Evolutionary conservation across 140 eudicot genomes (phyloP).

Genomic region (Erigeron philadelphicus): DNA sequence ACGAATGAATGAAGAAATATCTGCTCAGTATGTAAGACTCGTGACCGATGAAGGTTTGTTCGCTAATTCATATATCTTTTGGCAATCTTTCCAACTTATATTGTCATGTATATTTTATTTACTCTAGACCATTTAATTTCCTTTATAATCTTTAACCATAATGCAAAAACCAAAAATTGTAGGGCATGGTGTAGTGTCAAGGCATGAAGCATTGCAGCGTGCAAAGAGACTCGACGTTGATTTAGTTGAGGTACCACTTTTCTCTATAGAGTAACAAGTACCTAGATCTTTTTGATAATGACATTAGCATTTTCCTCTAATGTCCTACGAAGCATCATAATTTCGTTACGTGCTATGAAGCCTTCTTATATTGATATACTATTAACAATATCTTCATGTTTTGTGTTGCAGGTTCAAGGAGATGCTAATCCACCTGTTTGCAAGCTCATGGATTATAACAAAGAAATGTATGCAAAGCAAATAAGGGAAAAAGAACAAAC

Average conservation of each 20-base stretch:
- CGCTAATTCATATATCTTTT: background rate
- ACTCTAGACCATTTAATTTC: background rate
- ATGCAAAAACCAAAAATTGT: constrained; percentile 14
- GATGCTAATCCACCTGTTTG: constrained; percentile 76
- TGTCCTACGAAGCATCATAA: background rate
- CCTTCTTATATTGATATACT: background rate
- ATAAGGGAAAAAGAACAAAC: constrained; percentile 51
- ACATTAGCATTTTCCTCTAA: background rate
- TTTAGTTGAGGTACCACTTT: constrained; percentile 72
- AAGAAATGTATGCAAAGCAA: constrained; percentile 46
- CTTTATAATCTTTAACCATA: constrained; percentile 6
- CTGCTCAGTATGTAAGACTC: constrained; percentile 47
- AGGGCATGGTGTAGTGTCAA: constrained; percentile 62
- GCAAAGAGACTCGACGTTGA: constrained; percentile 54
- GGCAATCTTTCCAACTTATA: constrained; percentile 11
- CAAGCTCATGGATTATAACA: constrained; percentile 67
- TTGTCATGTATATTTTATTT: background rate
- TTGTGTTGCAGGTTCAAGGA: constrained; percentile 52
- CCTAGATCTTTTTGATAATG: background rate
- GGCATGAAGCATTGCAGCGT: constrained; percentile 57
- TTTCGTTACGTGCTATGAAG: background rate
- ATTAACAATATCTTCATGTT: background rate
- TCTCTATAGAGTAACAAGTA: background rate
- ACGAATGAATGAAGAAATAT: constrained; percentile 57
- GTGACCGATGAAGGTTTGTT: constrained; percentile 60